These are phyloP conservation scores for Nicotiana rustica DNA, from an alignment of 305 asterid genomes.

Conservation along the genomic window DNA sequence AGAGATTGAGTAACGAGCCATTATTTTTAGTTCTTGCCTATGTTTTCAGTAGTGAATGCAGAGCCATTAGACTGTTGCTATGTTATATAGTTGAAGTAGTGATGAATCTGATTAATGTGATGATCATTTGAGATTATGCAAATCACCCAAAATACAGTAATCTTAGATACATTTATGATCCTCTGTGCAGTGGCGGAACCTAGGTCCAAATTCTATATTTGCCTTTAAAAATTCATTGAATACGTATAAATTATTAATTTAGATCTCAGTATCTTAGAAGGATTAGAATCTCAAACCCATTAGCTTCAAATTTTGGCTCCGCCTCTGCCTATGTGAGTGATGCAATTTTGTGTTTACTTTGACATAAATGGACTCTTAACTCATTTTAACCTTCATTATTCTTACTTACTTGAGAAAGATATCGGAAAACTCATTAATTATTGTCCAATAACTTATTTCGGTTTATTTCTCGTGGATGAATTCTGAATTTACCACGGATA, in stretches of 20 bases:
- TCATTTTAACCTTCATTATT: background rate
- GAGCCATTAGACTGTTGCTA: background rate
- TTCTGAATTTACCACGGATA: too few species aligned
- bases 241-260: too few species aligned
- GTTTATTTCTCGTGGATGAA: too few species aligned
- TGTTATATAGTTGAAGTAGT: background rate
- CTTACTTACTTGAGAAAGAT: background rate
- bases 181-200: too few species aligned
- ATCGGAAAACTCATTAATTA: background rate
- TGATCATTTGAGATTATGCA: background rate
- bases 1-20: background rate
- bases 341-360: background rate
- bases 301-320: too few species aligned
- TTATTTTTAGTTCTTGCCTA: background rate
- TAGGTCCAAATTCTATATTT: too few species aligned
- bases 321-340: background rate
- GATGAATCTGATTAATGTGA: background rate
- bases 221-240: too few species aligned
- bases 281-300: too few species aligned
- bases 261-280: too few species aligned
- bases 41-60: background rate
- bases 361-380: background rate
- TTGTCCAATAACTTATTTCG: background rate
- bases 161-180: background rate
- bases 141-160: background rate